A percentile compares a stretch with the other conserved stretches of the same genome.
Conservation (phyloP, 495 filamentous ascomycete species). For the Cryomyces minteri region DNA sequence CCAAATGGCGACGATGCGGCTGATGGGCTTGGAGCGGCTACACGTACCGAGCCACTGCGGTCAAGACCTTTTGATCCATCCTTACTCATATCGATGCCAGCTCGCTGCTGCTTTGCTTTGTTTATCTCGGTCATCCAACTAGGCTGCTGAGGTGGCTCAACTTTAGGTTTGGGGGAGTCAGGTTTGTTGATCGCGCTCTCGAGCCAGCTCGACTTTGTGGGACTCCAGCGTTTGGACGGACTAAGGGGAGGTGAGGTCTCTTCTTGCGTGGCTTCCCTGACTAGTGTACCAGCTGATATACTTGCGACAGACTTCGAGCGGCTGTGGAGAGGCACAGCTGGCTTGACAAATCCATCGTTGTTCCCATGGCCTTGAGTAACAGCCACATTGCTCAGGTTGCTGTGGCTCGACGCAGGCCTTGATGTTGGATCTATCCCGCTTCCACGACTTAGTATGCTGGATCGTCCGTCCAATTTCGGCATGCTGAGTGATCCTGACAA, state of each 20-base stretch:
- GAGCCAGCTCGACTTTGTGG: slow-evolving; percentile 84
- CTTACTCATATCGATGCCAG: slow-evolving; percentile 34
- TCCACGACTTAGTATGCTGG: slow-evolving; percentile 28
- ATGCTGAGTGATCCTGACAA: slow-evolving; percentile 11
- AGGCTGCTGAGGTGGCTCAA: slow-evolving; percentile 43
- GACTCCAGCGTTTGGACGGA: slow-evolving; percentile 64
- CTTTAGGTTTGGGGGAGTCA: slow-evolving; percentile 47
- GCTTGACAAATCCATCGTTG: slow-evolving; percentile 21
- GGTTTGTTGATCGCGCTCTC: slow-evolving; percentile 82
- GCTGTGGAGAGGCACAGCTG: slow-evolving; percentile 20
- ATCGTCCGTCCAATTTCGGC: slow-evolving; percentile 15
- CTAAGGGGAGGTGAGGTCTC: slow-evolving; percentile 17
- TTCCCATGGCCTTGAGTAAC: slow-evolving; percentile 1
- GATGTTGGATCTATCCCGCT: slow-evolving; percentile 29
- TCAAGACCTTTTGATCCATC: neutral
- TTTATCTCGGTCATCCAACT: slow-evolving; percentile 61
- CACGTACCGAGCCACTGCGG: neutral
- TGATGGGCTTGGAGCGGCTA: neutral
- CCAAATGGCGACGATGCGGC: neutral
- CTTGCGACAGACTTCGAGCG: slow-evolving; percentile 19
- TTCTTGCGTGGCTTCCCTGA: slow-evolving; percentile 5
- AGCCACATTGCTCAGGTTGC: slow-evolving; percentile 20
- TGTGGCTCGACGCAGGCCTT: slow-evolving; percentile 46
- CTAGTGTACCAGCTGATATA: slow-evolving; percentile 8
- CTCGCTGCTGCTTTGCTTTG: slow-evolving; percentile 55